Evolutionary conservation across 257 asterid species (phyloP).

Genomic region (Primulina eburnea): DNA sequence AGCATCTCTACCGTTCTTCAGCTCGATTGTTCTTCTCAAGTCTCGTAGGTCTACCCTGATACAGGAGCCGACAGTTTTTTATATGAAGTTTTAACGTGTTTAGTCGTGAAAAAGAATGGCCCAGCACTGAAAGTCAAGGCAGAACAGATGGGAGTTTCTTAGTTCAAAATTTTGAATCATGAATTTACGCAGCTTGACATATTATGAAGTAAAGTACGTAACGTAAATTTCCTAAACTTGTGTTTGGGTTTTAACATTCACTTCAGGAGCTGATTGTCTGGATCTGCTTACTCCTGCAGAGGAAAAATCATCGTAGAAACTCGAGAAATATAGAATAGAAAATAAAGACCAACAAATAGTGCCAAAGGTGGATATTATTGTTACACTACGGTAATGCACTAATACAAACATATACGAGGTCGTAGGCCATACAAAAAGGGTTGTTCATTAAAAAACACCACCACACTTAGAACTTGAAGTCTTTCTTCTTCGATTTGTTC

Average conservation of each 20-base stretch:
- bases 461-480: conserved; percentile 62
- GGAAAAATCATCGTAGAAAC: background rate
- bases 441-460: conserved; percentile 4
- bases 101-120: background rate
- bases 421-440: background rate
- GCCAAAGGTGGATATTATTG: no score
- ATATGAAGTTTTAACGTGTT: background rate
- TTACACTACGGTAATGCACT: background rate
- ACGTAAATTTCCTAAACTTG: no score
- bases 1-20: no score
- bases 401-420: background rate
- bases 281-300: background rate
- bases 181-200: background rate
- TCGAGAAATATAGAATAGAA: background rate
- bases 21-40: background rate
- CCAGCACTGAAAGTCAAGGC: background rate
- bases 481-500: conserved; percentile 85
- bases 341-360: background rate
- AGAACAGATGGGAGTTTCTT: background rate
- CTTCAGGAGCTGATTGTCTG: background rate
- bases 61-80: background rate
- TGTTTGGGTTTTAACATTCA: background rate
- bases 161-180: background rate
- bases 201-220: background rate
- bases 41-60: background rate